Base-by-base conservation (phyloP, 2,329 filamentous ascomycete species). In the Ceratocystiopsis minuta region DNA sequence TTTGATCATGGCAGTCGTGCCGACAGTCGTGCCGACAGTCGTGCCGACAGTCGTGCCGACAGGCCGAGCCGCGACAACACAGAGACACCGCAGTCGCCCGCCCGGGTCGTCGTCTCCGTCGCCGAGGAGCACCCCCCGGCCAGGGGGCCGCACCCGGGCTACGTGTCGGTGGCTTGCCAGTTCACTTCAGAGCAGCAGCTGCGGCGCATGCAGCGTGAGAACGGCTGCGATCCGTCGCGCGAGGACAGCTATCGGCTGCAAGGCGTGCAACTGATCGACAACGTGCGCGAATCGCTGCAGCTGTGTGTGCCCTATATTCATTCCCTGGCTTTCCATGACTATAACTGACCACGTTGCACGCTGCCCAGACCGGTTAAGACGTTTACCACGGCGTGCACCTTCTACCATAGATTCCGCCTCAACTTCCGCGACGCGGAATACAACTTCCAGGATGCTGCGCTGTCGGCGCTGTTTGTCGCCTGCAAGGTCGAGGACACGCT, bases 401-500 rank as follows among this genome's bases (percentile, higher is more conserved):
- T 94, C 57, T 98, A 87, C 56, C 88, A 96, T 65, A 86, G 86
- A 51, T 95, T 95, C 57, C 78, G 88, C 31, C 70, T 96, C 41
- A 74, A 80, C 37, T 86, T 93, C 54, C 72, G 78, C n/a, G 84
- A 87, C 51, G 75, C 67, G 49, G 86, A 93, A 53, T 94, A 93
- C 59, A 82, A 81, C 57, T 86, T 78, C 49, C 61, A 84, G 58
- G 88, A 96, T 56, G 87, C 85, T 2, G 85, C 88, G 0, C 74
- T 90, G 7, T 85, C 90, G 1, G 80, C 85, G 18, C 65, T 98
- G 10, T 88, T 96, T 54, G 82, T 87, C 3, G 87, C 87, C 3
- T 96, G 88, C 67, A 98, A 98, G 63, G 86, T 92, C 37, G 90
- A 98, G 60, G 90, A 98, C 58, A 98, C 90, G 0, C 72, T 95